These are phyloP conservation scores for Populus trichocarpa DNA, from an alignment of 441 rosid species.

Conservation along the genomic window DNA sequence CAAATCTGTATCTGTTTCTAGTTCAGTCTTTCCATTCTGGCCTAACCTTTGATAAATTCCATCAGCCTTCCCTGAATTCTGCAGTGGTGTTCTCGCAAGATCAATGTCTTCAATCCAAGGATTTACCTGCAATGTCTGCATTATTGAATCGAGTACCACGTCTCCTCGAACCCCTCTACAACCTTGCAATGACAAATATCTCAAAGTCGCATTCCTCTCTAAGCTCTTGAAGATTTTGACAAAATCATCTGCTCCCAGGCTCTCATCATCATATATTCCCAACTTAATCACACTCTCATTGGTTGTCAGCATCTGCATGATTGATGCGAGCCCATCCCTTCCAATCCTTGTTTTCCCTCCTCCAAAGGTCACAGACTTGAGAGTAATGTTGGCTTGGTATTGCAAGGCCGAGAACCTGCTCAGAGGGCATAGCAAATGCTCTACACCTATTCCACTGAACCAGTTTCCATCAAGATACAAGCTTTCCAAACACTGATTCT, in stretches of 20 bases:
- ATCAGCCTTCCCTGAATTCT: constrained; percentile 62
- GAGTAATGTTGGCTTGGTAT: constrained; percentile 77
- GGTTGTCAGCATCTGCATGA: constrained; percentile 70
- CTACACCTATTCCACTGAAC: constrained; percentile 69
- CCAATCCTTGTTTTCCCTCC: constrained; percentile 70
- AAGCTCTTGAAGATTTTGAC: constrained; percentile 63
- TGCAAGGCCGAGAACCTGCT: constrained; percentile 86
- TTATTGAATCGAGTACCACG: constrained; percentile 53
- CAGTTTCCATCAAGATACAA: constrained; percentile 77
- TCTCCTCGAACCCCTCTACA: constrained; percentile 89
- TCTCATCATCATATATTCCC: constrained; percentile 74
- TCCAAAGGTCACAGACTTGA: constrained; percentile 63
- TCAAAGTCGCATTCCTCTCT: constrained; percentile 71
- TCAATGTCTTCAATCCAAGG: constrained; percentile 87
- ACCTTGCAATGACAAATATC: constrained; percentile 72
- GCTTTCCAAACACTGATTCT: constrained; percentile 68
- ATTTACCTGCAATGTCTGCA: constrained; percentile 75
- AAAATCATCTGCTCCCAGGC: constrained; percentile 69
- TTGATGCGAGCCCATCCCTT: constrained; percentile 71
- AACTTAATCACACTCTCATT: constrained; percentile 64
- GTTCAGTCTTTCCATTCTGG: constrained; percentile 52
- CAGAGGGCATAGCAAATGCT: constrained; percentile 82
- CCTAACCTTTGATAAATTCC: constrained; percentile 74
- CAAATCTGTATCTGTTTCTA: constrained; percentile 56
- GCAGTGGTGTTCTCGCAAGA: constrained; percentile 75